Evolutionary conservation across 1,284 basidiomycete genomes (phyloP).

Genomic region (Tilletia walkeri): DNA sequence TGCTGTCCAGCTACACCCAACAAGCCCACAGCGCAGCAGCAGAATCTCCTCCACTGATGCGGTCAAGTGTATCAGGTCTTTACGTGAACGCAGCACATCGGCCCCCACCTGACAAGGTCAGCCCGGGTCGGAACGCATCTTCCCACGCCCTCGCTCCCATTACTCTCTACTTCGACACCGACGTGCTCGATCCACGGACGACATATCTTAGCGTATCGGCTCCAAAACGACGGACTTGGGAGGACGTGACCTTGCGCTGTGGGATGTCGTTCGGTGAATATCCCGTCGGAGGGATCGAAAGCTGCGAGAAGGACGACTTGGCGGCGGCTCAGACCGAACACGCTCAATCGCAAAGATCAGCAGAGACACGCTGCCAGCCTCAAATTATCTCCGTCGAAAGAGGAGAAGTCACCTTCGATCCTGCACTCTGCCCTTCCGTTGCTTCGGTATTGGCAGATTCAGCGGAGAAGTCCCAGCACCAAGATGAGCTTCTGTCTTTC

Average conservation of each 20-base stretch:
- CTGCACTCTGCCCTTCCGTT: not conserved
- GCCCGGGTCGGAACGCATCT: conserved; percentile 1
- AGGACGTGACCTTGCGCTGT: conserved; percentile 35
- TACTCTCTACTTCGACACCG: conserved; percentile 31
- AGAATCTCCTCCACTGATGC: not conserved
- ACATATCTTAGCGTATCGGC: conserved; percentile 27
- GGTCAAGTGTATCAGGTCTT: not conserved
- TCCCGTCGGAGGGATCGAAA: conserved; percentile 31
- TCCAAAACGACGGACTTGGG: conserved; percentile 24
- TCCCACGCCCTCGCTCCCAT: conserved; percentile 17
- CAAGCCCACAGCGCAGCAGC: too few species aligned
- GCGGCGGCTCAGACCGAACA: conserved; percentile 2
- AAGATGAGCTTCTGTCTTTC: conserved; percentile 30
- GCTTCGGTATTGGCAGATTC: not conserved
- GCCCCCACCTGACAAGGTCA: not conserved
- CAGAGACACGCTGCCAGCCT: not conserved
- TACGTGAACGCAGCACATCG: conserved; percentile 5
- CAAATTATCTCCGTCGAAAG: not conserved
- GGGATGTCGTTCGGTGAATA: conserved; percentile 17
- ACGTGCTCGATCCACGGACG: conserved; percentile 19
- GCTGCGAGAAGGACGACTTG: conserved; percentile 33
- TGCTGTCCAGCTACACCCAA: too few species aligned
- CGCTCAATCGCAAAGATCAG: not conserved
- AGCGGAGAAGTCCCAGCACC: not conserved
- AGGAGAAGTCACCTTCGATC: not conserved